These are phyloP conservation scores for Clonostachys solani DNA, from an alignment of 2,329 filamentous ascomycete species.

Conservation along the genomic window DNA sequence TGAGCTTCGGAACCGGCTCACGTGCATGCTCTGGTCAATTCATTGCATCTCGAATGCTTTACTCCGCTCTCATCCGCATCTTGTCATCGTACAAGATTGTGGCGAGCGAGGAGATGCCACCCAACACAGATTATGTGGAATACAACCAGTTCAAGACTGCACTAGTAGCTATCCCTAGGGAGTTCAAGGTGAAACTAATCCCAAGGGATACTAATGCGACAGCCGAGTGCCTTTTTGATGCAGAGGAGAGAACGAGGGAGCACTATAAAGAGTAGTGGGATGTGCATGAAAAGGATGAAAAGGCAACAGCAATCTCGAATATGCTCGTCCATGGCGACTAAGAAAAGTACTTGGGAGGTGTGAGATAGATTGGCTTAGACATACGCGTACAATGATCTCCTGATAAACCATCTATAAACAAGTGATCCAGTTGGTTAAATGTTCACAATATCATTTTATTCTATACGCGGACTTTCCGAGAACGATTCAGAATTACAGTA, in stretches of 20 bases:
- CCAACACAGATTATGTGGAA: constrained; percentile 58
- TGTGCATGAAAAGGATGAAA: no score
- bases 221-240: constrained; percentile 32
- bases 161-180: constrained; percentile 52
- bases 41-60: constrained; percentile 45
- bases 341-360: no score
- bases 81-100: constrained; percentile 44
- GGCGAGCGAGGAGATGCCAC: constrained; percentile 40
- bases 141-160: constrained; percentile 58
- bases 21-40: constrained; percentile 46
- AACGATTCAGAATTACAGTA: no score
- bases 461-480: no score
- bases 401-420: no score
- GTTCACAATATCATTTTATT: no score
- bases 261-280: constrained; percentile 35
- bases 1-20: constrained; percentile 47
- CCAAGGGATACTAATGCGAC: constrained; percentile 36
- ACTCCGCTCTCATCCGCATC: constrained; percentile 42
- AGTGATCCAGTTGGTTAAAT: no score
- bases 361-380: no score
- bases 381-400: no score
- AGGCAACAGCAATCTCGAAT: no score
- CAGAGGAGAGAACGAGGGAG: constrained; percentile 38
- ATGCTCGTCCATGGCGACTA: no score
- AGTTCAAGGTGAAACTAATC: constrained; percentile 54